phyloP scores from a whole-genome alignment of 306 rosid genomes.

The Castanea sativa region DNA sequence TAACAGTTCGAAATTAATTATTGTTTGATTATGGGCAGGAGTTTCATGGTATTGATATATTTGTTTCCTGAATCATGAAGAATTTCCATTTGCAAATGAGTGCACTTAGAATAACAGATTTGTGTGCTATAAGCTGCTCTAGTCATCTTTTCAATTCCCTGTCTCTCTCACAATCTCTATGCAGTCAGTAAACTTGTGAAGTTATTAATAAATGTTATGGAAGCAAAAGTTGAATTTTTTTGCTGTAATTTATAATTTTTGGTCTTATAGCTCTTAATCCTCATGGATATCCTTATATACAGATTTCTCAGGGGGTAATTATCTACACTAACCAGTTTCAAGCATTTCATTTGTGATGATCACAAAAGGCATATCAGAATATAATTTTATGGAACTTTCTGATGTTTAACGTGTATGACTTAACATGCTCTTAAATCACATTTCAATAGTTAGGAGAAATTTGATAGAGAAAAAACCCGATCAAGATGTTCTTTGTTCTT shows the following conservation, averaged over 20 bases:
- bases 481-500: neutral
- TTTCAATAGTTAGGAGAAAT: too few species aligned
- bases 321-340: neutral
- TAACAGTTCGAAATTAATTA: neutral
- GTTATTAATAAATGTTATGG: neutral
- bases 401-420: neutral
- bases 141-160: neutral
- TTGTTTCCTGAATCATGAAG: neutral
- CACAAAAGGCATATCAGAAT: slow-evolving; percentile 5
- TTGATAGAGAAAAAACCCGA: too few species aligned
- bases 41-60: neutral
- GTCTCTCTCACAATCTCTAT: neutral
- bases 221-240: neutral
- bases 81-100: neutral
- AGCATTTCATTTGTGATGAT: neutral
- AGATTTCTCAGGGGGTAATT: neutral
- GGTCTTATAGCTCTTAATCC: neutral
- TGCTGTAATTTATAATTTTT: neutral
- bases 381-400: neutral
- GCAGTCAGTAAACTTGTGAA: neutral
- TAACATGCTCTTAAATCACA: too few species aligned
- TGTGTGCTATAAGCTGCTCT: neutral
- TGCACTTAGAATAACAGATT: slow-evolving; percentile 13
- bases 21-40: neutral
- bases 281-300: neutral